Conservation (phyloP, 371 early-diverging fungal species). For the Haplosporangium sp. region DNA sequence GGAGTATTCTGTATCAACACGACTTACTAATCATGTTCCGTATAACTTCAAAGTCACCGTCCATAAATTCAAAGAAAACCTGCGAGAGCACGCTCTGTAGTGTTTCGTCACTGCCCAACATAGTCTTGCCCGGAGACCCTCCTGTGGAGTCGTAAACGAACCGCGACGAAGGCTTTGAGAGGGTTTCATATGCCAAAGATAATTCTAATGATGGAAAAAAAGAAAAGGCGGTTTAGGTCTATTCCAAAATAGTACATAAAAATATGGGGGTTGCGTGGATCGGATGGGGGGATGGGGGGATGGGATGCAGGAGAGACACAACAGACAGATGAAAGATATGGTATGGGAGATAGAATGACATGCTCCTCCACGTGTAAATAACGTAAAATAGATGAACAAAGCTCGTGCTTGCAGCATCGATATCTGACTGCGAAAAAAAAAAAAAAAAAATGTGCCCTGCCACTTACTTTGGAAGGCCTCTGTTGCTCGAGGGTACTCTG, state of each 20-base stretch:
- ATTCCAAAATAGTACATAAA: neutral
- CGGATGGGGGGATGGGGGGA: neutral
- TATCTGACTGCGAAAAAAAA: slow-evolving; percentile 51
- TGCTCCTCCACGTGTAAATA: slow-evolving; percentile 39
- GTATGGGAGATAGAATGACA: slow-evolving; percentile 5
- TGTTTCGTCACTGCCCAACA: slow-evolving; percentile 61
- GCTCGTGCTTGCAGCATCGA: slow-evolving; percentile 39
- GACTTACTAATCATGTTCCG: slow-evolving; percentile 71
- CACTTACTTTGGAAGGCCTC: slow-evolving; percentile 60
- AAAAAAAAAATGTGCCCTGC: neutral
- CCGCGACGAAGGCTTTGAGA: slow-evolving; percentile 66
- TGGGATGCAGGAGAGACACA: neutral
- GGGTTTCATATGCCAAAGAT: slow-evolving; percentile 70
- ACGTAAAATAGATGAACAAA: slow-evolving; percentile 7
- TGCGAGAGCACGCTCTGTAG: slow-evolving; percentile 69
- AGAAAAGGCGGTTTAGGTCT: neutral
- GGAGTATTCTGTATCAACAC: neutral
- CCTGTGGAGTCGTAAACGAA: slow-evolving; percentile 68
- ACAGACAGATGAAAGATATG: slow-evolving; percentile 1
- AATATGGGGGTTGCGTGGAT: no score
- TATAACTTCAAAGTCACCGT: slow-evolving; percentile 75
- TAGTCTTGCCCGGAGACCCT: slow-evolving; percentile 51
- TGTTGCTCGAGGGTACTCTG: slow-evolving; percentile 58
- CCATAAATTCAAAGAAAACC: slow-evolving; percentile 74
- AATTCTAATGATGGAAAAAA: slow-evolving; percentile 56